Conservation (phyloP, 163 green algal species). For the Volvox carteri region DNA sequence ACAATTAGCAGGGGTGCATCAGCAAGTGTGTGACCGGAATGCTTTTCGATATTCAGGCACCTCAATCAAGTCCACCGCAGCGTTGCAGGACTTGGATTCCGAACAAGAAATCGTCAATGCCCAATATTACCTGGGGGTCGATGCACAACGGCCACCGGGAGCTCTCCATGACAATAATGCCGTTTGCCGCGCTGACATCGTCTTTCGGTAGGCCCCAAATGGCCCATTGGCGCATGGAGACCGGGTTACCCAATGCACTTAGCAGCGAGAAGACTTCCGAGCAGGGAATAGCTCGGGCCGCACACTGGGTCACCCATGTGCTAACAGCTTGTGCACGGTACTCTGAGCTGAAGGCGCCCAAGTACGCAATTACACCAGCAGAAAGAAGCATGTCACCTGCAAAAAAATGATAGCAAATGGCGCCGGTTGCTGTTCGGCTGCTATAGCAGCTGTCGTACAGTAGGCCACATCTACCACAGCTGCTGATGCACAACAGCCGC, state of each 20-base stretch:
- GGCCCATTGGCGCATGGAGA: slow-evolving; percentile 70
- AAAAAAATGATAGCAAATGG: too few relatives aligned
- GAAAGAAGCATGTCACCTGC: slow-evolving; percentile 77
- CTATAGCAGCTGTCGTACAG: too few relatives aligned
- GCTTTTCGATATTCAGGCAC: too few relatives aligned
- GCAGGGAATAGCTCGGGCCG: slow-evolving; percentile 43
- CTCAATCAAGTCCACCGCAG: too few relatives aligned
- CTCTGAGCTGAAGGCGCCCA: slow-evolving; percentile 75
- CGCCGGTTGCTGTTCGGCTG: too few relatives aligned
- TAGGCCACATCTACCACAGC: too few relatives aligned
- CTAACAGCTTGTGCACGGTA: slow-evolving; percentile 63
- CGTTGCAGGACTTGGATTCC: too few relatives aligned
- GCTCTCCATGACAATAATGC: slow-evolving; percentile 68
- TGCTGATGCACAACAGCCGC: too few relatives aligned
- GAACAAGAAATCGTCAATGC: too few relatives aligned
- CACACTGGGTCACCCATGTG: slow-evolving; percentile 61
- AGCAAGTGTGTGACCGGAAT: too few relatives aligned
- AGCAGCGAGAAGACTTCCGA: slow-evolving; percentile 54
- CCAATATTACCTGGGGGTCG: slow-evolving; percentile 72
- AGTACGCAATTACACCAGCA: slow-evolving; percentile 77
- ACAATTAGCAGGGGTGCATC: too few relatives aligned
- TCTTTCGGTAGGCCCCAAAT: slow-evolving; percentile 76
- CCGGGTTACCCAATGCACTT: slow-evolving; percentile 70
- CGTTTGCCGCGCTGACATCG: slow-evolving; percentile 76
- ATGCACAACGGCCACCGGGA: slow-evolving; percentile 72